Evolutionary conservation across 2,329 filamentous ascomycete species (phyloP).

Genomic region (Aspergillus niger): DNA sequence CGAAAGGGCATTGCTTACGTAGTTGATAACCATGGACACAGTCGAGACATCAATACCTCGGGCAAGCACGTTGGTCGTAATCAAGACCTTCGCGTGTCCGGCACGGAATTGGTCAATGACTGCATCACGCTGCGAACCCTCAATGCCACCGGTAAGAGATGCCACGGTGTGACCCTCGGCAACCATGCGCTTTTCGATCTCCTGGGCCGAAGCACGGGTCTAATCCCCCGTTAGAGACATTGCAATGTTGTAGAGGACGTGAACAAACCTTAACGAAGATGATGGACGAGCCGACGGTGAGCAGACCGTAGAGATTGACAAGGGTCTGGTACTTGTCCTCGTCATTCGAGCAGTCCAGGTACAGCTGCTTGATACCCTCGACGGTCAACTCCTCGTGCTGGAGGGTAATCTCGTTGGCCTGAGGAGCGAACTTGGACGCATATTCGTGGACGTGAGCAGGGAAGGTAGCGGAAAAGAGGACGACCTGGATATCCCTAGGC

Average conservation of each 20-base stretch:
- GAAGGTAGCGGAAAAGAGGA: slow-evolving; percentile 95
- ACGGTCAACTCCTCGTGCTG: slow-evolving; percentile 91
- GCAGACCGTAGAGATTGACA: slow-evolving; percentile 89
- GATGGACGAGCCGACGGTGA: slow-evolving; percentile 96
- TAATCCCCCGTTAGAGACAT: slow-evolving; percentile 41
- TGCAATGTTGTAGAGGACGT: neutral
- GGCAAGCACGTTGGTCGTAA: slow-evolving; percentile 94
- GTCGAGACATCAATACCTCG: slow-evolving; percentile 91
- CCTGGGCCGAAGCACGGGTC: slow-evolving; percentile 81
- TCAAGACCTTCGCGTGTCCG: slow-evolving; percentile 90
- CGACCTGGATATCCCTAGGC: slow-evolving; percentile 74
- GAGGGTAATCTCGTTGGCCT: slow-evolving; percentile 82
- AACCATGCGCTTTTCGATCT: slow-evolving; percentile 84
- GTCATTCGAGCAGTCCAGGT: slow-evolving; percentile 85
- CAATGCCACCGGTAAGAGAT: slow-evolving; percentile 83
- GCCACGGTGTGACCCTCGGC: slow-evolving; percentile 89
- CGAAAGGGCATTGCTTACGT: slow-evolving; percentile 51
- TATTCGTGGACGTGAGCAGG: slow-evolving; percentile 83
- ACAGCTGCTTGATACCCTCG: slow-evolving; percentile 96
- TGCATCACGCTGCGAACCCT: slow-evolving; percentile 77
- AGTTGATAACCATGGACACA: slow-evolving; percentile 98
- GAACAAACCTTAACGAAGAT: slow-evolving; percentile 85
- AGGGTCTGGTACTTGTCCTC: slow-evolving; percentile 84
- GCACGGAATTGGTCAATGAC: slow-evolving; percentile 84
- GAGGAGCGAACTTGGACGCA: slow-evolving; percentile 79